Evolutionary conservation across 164 flowering plant genomes (phyloP).

Genomic region (Annona squamosa): DNA sequence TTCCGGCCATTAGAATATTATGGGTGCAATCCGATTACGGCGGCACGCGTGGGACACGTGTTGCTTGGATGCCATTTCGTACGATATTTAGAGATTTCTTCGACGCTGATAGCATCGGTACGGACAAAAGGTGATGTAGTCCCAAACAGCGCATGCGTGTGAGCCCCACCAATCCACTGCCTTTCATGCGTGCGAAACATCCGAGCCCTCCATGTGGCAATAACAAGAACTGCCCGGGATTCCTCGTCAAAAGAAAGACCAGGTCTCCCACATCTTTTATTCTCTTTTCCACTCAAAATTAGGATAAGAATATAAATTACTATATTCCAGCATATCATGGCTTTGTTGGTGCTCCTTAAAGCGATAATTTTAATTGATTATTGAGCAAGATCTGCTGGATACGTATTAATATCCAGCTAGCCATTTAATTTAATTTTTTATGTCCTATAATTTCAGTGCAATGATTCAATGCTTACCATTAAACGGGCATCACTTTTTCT

Average conservation of each 20-base stretch:
- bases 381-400: neutral
- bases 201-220: neutral
- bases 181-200: neutral
- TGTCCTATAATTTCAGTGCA: neutral
- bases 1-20: neutral
- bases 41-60: conserved; percentile 5
- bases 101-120: neutral
- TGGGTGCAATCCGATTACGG: neutral
- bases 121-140: neutral
- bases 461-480: too few relatives aligned
- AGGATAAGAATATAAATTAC: neutral
- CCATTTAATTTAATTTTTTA: neutral
- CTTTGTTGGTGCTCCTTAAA: neutral
- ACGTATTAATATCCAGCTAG: neutral
- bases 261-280: neutral
- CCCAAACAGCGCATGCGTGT: neutral
- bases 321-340: neutral
- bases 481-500: too few relatives aligned
- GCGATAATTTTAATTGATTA: neutral
- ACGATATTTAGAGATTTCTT: conserved; percentile 1
- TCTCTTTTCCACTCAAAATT: conserved; percentile 3
- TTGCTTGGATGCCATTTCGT: neutral
- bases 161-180: neutral
- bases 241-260: neutral
- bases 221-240: neutral